Percentiles rank a stretch among this genome's conserved stretches.
phyloP scores from a whole-genome alignment of 176 grass and related monocot species.

The Avena insularis region DNA sequence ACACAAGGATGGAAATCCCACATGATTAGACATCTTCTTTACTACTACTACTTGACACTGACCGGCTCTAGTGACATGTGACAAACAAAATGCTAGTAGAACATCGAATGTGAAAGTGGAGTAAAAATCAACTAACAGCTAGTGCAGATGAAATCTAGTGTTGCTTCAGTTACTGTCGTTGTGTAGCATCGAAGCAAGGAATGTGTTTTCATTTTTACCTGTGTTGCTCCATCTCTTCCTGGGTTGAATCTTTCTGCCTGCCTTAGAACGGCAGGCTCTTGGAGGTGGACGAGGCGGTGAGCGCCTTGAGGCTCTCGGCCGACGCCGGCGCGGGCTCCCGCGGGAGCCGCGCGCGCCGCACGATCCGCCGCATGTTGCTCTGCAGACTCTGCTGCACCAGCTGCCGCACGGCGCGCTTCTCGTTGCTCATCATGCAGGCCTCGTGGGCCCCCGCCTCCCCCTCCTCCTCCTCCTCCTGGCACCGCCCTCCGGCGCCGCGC shows the following conservation, averaged over 20 bases:
- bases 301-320: constrained; percentile 54
- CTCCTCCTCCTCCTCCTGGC: neutral
- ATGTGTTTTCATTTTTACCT: constrained; percentile 30
- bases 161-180: neutral
- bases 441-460: constrained; percentile 10
- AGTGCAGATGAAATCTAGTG: neutral
- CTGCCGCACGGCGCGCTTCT: constrained; percentile 82
- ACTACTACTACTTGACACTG: neutral
- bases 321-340: constrained; percentile 70
- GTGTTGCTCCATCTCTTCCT: neutral
- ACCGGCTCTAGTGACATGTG: neutral
- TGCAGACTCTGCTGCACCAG: constrained; percentile 97
- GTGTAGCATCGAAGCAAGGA: neutral
- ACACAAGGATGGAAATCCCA: constrained; percentile 18
- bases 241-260: neutral
- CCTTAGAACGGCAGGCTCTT: constrained; percentile 94
- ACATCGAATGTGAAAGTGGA: constrained; percentile 24
- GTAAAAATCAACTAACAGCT: neutral
- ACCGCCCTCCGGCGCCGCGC: constrained; percentile 17
- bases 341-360: constrained; percentile 70
- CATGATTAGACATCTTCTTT: constrained; percentile 12
- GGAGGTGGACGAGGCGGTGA: constrained; percentile 71
- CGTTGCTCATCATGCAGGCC: constrained; percentile 77
- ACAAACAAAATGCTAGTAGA: constrained; percentile 29
- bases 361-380: constrained; percentile 88